A percentile compares a stretch with the other conserved stretches of the same genome.
phyloP scores from a whole-genome alignment of 2,329 filamentous ascomycete species.

The Colletotrichum aenigma region DNA sequence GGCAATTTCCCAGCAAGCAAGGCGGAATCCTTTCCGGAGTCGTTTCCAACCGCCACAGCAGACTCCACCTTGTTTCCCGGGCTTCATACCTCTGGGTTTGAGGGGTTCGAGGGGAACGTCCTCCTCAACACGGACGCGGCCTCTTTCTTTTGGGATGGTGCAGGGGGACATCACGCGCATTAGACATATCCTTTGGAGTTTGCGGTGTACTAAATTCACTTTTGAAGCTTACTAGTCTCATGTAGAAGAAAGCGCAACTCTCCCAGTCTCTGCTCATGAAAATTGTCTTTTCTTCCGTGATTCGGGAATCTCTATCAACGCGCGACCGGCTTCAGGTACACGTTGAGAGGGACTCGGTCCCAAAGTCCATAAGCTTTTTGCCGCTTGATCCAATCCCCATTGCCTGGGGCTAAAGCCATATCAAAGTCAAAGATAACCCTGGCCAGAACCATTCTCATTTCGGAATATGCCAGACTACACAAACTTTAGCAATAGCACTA shows the following conservation, averaged over 20 bases:
- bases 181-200: background rate
- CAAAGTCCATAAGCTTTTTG: background rate
- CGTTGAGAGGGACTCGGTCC: background rate
- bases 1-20: conserved; percentile 1
- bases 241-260: background rate
- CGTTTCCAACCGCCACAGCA: background rate
- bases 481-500: background rate
- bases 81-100: background rate
- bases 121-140: background rate
- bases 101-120: background rate
- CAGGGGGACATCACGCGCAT: background rate
- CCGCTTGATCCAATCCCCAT: background rate
- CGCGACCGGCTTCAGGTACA: background rate
- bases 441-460: conserved; percentile 5
- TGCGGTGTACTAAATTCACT: background rate
- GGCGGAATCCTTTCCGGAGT: background rate
- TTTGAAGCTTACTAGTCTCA: background rate
- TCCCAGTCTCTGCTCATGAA: too few relatives aligned
- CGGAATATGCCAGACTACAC: conserved; percentile 1
- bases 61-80: background rate
- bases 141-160: background rate
- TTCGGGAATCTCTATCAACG: fast-evolving
- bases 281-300: background rate
- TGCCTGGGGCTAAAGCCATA: background rate
- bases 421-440: background rate